Base-by-base conservation (phyloP, 73 alveolate genomes). In the Vitrella brassicaformis region DNA sequence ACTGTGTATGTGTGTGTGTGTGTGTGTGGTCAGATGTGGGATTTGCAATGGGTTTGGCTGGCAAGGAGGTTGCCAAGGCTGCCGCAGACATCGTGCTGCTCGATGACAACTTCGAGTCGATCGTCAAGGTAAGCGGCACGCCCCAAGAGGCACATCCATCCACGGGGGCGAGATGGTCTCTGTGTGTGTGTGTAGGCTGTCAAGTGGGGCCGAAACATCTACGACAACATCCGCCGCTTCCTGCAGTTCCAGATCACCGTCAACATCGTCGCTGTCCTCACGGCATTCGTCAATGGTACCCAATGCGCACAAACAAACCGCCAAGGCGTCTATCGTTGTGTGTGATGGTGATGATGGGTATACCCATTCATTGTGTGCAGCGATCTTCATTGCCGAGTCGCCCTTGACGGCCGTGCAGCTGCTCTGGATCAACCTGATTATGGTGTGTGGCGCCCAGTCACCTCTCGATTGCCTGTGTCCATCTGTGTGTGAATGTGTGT, bases 201-300 rank as follows among this genome's bases (percentile, higher is more conserved):
- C 71, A 87, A 87, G 78, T 92, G 93, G 93, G 98, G 98, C 27
- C 88, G 98, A 81, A 88, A 86, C 77, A 87, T 88, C 19, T 92
- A 87, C 71, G 98, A 94, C 75, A 88, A 92, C 72, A 90, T 92
- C 46, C 86, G 96, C 89, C 91, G 91, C 73, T 94, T 94, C 91
- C 78, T 91, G 7, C 94, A 90, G 71, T 92, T 92, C 88, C 90
- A 92, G 74, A 84, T 92, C 19, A 92, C 98, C 67, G 90, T 92
- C 26, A 92, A 92, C 80, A 72, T 92, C 27, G 95, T 90, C 47
- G 96, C 98, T 47, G 94, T 92, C 27, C 75, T 81, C 56, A 39
- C 56, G 4, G 56, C 56, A 39, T 39, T 39, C 56, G 14, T 39
- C 56, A 14, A 4, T 8, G 56, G 56, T 39, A n/a, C n/a, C n/a